Evolutionary conservation across 148 eudicot species (phyloP).

Genomic region (Persicaria maculosa): DNA sequence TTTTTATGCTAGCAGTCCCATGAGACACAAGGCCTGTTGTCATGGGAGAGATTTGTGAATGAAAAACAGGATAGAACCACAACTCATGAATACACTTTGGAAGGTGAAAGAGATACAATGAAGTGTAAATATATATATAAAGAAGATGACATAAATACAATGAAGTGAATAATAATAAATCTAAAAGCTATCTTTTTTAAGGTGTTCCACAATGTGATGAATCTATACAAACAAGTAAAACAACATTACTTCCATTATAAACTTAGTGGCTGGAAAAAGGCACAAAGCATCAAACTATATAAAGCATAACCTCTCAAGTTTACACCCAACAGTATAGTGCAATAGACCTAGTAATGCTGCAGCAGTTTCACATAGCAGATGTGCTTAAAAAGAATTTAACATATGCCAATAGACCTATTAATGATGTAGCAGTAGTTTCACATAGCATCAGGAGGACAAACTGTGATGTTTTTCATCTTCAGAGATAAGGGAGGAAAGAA

Average conservation of each 20-base stretch:
- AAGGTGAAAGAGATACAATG: too few relatives aligned
- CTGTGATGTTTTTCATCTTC: neutral
- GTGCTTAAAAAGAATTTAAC: neutral
- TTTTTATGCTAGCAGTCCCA: neutral
- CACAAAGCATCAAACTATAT: neutral
- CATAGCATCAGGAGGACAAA: neutral
- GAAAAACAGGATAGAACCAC: neutral
- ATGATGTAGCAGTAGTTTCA: neutral
- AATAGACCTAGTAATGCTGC: neutral
- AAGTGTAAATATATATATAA: too few relatives aligned
- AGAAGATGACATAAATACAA: neutral
- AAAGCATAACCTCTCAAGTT: neutral
- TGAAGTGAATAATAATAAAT: neutral
- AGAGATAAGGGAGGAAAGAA: slow-evolving; percentile 2
- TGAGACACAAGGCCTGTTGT: neutral
- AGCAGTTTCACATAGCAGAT: neutral
- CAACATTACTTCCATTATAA: neutral
- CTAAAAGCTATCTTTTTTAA: neutral
- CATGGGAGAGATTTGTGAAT: neutral
- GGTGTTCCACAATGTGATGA: neutral
- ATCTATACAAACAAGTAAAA: neutral
- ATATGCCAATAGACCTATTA: neutral
- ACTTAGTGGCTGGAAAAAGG: neutral
- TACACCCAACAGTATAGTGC: neutral
- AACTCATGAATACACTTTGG: neutral